A percentile compares a stretch with the other conserved stretches of the same genome.
Evolutionary conservation across 2,329 filamentous ascomycete species (phyloP).

Genomic region (Allantophomopsis cytisporea): DNA sequence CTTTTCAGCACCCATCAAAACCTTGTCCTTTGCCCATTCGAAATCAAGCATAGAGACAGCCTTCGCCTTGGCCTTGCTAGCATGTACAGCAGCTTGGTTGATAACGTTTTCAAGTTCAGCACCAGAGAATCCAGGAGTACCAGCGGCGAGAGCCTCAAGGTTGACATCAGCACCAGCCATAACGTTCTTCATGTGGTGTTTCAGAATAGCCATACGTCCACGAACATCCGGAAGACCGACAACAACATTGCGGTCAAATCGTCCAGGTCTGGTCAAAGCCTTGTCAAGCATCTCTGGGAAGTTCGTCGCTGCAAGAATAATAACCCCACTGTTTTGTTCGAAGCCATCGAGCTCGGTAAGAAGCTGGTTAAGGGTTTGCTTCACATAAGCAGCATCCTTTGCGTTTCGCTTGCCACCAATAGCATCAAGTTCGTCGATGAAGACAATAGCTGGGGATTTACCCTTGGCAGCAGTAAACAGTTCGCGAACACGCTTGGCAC

Average conservation of each 20-base stretch:
- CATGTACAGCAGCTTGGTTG: conserved; percentile 89
- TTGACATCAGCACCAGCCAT: conserved; percentile 72
- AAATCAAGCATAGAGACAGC: conserved; percentile 70
- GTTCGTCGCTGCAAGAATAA: conserved; percentile 93
- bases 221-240: conserved; percentile 87
- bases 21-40: conserved; percentile 96
- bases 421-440: conserved; percentile 88
- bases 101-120: conserved; percentile 94
- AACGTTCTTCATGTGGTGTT: conserved; percentile 88
- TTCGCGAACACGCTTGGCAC: conserved; percentile 89
- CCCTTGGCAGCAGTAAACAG: conserved; percentile 71
- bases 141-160: conserved; percentile 68
- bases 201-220: conserved; percentile 81
- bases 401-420: conserved; percentile 91
- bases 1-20: conserved; percentile 91
- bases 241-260: conserved; percentile 85
- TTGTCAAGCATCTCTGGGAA: conserved; percentile 91
- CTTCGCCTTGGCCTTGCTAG: conserved; percentile 72
- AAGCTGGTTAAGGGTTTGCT: conserved; percentile 94
- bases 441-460: conserved; percentile 87
- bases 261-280: conserved; percentile 82
- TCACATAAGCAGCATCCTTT: conserved; percentile 85
- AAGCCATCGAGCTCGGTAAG: conserved; percentile 96
- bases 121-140: conserved; percentile 84
- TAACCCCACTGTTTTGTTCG: conserved; percentile 85